These are phyloP conservation scores for Phytopythium kandeliae DNA, from an alignment of 352 stramenopile species.

Conservation along the genomic window DNA sequence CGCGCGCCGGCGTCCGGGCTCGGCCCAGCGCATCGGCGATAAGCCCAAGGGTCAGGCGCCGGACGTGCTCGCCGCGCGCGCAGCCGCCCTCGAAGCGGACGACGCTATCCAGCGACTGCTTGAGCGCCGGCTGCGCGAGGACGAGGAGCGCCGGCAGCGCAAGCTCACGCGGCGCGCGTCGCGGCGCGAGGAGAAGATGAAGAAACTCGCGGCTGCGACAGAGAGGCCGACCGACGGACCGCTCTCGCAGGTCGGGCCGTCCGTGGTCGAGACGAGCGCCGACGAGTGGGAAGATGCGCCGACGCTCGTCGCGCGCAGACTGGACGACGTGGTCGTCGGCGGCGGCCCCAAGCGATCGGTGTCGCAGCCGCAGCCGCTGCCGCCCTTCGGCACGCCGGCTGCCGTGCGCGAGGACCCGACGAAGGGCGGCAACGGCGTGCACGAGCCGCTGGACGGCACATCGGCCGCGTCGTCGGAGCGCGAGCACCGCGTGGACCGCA, in stretches of 20 bases:
- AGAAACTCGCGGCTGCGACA: not conserved
- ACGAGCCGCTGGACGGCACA: not conserved
- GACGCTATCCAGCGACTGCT: slow-evolving; percentile 57
- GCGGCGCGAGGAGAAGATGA: not conserved
- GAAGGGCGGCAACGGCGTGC: too few relatives aligned
- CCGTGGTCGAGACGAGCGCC: slow-evolving; percentile 3
- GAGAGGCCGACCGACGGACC: not conserved
- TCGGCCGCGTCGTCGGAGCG: slow-evolving; percentile 18
- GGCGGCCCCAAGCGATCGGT: slow-evolving; percentile 11
- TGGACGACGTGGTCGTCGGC: slow-evolving; percentile 9
- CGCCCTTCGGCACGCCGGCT: slow-evolving; percentile 12
- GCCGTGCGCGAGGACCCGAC: not conserved
- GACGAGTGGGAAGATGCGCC: slow-evolving; percentile 6
- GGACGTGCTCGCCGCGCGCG: slow-evolving; percentile 39
- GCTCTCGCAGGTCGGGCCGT: slow-evolving; percentile 1
- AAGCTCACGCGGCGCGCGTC: slow-evolving; percentile 7
- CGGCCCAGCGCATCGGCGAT: not conserved
- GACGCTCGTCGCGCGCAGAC: slow-evolving; percentile 8
- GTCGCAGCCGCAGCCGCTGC: slow-evolving; percentile 9
- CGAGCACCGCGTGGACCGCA: slow-evolving; percentile 36
- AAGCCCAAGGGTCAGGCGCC: slow-evolving; percentile 12
- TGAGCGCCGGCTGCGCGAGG: slow-evolving; percentile 26
- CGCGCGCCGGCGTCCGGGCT: not conserved
- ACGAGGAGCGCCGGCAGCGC: slow-evolving; percentile 21
- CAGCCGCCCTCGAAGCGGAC: slow-evolving; percentile 51